Evolutionary conservation across 352 stramenopile species (phyloP).

Genomic region (Pythium dissotocum): DNA sequence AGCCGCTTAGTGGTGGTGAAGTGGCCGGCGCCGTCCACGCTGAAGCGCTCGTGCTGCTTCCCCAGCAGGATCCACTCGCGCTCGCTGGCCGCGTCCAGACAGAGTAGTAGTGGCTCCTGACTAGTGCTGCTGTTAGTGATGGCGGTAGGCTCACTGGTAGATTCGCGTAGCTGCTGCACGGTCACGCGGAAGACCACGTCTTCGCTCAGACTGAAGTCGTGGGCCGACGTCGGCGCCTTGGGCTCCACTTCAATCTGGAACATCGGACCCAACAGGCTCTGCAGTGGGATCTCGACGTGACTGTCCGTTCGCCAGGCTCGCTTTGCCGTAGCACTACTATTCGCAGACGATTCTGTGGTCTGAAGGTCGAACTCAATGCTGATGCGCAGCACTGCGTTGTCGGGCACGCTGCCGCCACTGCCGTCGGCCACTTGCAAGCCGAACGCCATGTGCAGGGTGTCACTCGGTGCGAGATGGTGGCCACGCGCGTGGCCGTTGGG

Average conservation of each 20-base stretch:
- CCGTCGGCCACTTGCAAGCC: constrained; percentile 7
- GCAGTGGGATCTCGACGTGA: constrained; percentile 17
- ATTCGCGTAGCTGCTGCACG: constrained; percentile 30
- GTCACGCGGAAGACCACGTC: constrained; percentile 51
- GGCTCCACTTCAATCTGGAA: constrained; percentile 29
- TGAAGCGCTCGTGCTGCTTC: constrained; percentile 55
- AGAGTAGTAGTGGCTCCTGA: constrained; percentile 38
- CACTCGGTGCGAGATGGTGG: constrained; percentile 8
- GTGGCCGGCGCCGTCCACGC: not conserved
- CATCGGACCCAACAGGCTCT: constrained; percentile 13
- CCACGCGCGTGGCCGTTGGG: constrained; percentile 22
- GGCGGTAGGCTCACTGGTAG: no score
- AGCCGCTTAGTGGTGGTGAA: constrained; percentile 33
- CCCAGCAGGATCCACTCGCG: constrained; percentile 71
- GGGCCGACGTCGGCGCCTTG: not conserved
- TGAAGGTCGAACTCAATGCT: constrained; percentile 18
- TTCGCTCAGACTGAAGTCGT: constrained; percentile 27
- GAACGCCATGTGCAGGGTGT: constrained; percentile 29
- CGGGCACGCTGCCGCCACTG: not conserved
- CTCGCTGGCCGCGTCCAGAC: constrained; percentile 49
- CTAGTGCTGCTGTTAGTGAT: not conserved
- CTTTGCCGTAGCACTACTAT: not conserved
- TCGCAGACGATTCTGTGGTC: not conserved
- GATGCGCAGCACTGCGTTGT: constrained; percentile 15
- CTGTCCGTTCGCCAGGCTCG: constrained; percentile 14